Percentiles rank a stretch among this genome's conserved stretches.
phyloP scores from a whole-genome alignment of 2,329 filamentous ascomycete genomes.

The Stylonectria norvegica region DNA sequence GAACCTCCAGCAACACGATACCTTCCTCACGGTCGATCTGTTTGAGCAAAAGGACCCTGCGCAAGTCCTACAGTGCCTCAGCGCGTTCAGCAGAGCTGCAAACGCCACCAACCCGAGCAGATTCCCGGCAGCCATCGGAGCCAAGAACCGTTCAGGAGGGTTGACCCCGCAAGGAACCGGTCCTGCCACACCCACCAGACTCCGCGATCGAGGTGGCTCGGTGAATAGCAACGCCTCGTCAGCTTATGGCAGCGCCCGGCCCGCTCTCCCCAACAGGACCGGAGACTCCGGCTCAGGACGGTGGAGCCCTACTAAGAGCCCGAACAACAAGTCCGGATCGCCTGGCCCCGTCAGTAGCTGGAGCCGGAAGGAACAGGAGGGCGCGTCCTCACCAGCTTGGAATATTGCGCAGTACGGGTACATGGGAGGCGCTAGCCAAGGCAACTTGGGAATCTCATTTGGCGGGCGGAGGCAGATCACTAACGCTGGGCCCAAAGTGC shows the following conservation, averaged over 20 bases:
- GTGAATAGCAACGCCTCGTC: constrained; percentile 59
- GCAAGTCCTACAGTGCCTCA: constrained; percentile 89
- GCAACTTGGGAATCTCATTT: constrained; percentile 90
- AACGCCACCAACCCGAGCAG: constrained; percentile 67
- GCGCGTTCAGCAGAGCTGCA: constrained; percentile 86
- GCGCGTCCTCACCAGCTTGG: constrained; percentile 83
- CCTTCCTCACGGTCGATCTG: constrained; percentile 94
- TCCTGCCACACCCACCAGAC: constrained; percentile 43
- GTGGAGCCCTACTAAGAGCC: constrained; percentile 62
- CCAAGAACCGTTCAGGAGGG: constrained; percentile 56
- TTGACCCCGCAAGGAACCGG: constrained; percentile 68
- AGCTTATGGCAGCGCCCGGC: constrained; percentile 37
- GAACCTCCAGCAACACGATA: constrained; percentile 86
- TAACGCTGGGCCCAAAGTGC: constrained; percentile 72
- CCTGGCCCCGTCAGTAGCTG: constrained; percentile 71
- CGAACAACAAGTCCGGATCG: constrained; percentile 50
- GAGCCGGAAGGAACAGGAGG: constrained; percentile 82
- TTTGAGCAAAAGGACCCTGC: constrained; percentile 95
- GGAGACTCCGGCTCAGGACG: constrained; percentile 54
- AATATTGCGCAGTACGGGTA: constrained; percentile 98
- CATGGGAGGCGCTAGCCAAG: constrained; percentile 95
- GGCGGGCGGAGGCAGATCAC: constrained; percentile 92
- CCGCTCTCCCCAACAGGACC: constrained; percentile 47
- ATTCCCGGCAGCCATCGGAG: constrained; percentile 75
- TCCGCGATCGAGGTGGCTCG: constrained; percentile 48